These are phyloP conservation scores for Pythium plurisporium DNA, from an alignment of 352 stramenopile genomes.

Conservation along the genomic window DNA sequence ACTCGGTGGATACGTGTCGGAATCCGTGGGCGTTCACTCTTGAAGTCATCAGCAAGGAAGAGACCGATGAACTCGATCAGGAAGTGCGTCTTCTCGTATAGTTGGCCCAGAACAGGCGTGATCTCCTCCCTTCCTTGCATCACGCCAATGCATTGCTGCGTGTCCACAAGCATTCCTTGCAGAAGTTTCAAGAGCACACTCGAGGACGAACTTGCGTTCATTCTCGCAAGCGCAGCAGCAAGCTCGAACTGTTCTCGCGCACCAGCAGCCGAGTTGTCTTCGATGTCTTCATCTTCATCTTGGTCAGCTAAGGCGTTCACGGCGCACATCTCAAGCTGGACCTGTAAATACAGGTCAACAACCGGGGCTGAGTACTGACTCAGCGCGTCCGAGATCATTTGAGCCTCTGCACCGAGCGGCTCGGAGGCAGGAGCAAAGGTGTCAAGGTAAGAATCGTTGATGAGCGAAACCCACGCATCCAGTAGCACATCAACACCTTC, in stretches of 20 bases:
- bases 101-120: slow-evolving; percentile 47
- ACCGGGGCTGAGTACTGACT: slow-evolving; percentile 59
- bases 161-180: slow-evolving; percentile 46
- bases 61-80: slow-evolving; percentile 67
- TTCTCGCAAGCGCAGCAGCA: slow-evolving; percentile 56
- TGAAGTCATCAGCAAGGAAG: slow-evolving; percentile 77
- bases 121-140: slow-evolving; percentile 51
- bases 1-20: slow-evolving; percentile 46
- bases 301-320: slow-evolving; percentile 63
- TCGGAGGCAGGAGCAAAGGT: slow-evolving; percentile 18
- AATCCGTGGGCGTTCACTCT: slow-evolving; percentile 69
- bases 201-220: slow-evolving; percentile 54
- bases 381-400: slow-evolving; percentile 37
- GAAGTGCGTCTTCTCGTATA: slow-evolving; percentile 82
- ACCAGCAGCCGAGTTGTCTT: slow-evolving; percentile 67
- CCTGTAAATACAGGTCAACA: slow-evolving; percentile 70
- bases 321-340: slow-evolving; percentile 63
- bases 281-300: slow-evolving; percentile 81
- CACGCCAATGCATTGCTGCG: slow-evolving; percentile 40
- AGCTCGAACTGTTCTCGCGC: slow-evolving; percentile 67
- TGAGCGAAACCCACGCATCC: slow-evolving; percentile 74
- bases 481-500: slow-evolving; percentile 77
- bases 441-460: slow-evolving; percentile 55
- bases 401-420: slow-evolving; percentile 24
- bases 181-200: slow-evolving; percentile 54